Conservation (phyloP, 2,329 filamentous ascomycete genomes). For the Pseudocercospora musae region DNA sequence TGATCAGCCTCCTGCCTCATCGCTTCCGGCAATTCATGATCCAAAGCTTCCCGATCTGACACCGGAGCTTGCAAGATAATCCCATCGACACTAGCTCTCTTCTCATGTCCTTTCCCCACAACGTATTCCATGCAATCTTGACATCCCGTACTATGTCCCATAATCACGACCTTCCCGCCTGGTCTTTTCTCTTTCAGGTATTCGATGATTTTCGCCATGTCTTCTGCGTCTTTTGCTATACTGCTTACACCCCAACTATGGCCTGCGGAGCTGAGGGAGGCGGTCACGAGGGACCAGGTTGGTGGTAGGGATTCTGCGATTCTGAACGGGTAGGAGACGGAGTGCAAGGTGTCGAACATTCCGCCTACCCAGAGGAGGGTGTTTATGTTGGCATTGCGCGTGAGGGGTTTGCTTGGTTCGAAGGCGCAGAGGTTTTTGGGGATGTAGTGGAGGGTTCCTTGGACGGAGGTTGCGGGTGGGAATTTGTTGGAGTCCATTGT, state of each 20-base stretch:
- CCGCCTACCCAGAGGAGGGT: conserved; percentile 69
- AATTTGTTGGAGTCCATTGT: conserved; percentile 5
- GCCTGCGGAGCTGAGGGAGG: conserved; percentile 47
- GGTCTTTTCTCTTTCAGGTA: conserved; percentile 47
- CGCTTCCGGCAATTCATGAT: conserved; percentile 44
- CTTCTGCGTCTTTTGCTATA: conserved; percentile 53
- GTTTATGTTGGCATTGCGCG: conserved; percentile 42
- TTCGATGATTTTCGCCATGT: conserved; percentile 51
- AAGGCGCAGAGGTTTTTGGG: conserved; percentile 44
- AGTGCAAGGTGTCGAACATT: conserved; percentile 66
- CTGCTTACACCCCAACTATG: conserved; percentile 54
- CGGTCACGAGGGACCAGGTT: conserved; percentile 50
- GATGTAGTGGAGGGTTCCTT: conserved; percentile 44
- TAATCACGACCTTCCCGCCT: conserved; percentile 57
- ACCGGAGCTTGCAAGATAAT: conserved; percentile 78
- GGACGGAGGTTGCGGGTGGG: conserved; percentile 11
- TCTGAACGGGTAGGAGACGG: conserved; percentile 55
- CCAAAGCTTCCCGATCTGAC: conserved; percentile 68
- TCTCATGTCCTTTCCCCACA: conserved; percentile 28
- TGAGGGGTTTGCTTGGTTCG: conserved; percentile 38
- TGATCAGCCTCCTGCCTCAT: conserved; percentile 40
- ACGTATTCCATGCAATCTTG: conserved; percentile 68
- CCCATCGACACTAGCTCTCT: conserved; percentile 61
- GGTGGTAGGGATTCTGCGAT: conserved; percentile 49
- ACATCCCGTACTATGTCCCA: conserved; percentile 68